phyloP scores from a whole-genome alignment of 2,329 filamentous ascomycete species.

The Cytospora mali region DNA sequence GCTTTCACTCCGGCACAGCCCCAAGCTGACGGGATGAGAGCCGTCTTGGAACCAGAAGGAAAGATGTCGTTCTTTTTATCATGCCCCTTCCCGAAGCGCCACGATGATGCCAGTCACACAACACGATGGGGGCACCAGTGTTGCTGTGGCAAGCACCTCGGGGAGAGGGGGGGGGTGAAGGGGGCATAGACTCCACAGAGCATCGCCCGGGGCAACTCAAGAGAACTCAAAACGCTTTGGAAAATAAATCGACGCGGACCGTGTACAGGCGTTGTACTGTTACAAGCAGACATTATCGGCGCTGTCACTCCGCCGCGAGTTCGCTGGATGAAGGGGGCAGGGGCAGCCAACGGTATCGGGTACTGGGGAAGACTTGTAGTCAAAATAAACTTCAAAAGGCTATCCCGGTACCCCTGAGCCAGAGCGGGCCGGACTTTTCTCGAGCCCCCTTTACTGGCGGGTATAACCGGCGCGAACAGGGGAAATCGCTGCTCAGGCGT shows the following conservation, averaged over 20 bases:
- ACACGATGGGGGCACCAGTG: not conserved
- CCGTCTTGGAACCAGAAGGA: not conserved
- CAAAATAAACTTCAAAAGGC: conserved; percentile 11
- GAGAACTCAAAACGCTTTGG: not conserved
- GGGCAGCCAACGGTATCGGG: too few species aligned
- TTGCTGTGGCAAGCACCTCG: not conserved
- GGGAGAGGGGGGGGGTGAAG: too few species aligned
- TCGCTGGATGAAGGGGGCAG: not conserved
- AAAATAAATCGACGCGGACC: not conserved
- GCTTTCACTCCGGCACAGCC: not conserved
- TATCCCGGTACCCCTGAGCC: not conserved
- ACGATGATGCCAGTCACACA: not conserved
- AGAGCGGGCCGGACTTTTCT: conserved; percentile 5
- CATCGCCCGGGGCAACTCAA: not conserved
- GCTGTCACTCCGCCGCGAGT: not conserved
- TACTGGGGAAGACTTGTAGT: not conserved
- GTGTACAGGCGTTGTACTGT: not conserved
- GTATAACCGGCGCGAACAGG: conserved; percentile 6
- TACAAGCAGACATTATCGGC: not conserved
- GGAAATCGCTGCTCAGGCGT: conserved; percentile 11
- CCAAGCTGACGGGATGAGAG: not conserved
- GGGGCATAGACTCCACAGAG: not conserved
- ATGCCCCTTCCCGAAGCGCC: not conserved
- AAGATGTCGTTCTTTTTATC: not conserved
- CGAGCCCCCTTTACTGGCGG: not conserved